Conservation (phyloP, 83 land plant species). For the Thuja plicata region DNA sequence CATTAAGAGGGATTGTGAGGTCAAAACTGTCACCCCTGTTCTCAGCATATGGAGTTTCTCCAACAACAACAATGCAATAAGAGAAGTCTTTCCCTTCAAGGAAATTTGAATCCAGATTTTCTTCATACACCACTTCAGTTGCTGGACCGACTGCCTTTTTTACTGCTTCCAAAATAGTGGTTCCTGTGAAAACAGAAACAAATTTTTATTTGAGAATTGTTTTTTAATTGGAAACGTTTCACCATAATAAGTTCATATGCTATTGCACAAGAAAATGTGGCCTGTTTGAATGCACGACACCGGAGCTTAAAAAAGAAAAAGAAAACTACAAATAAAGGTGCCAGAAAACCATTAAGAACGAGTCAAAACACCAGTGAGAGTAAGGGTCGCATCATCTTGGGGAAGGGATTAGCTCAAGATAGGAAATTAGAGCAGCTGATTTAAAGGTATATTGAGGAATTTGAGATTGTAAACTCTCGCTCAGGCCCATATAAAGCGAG, state of each 20-base stretch:
- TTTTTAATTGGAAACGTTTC: no score
- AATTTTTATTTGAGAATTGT: no score
- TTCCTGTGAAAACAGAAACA: constrained; percentile 43
- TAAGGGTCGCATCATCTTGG: no score
- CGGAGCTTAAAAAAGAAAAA: no score
- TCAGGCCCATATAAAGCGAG: neutral
- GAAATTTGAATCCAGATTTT: constrained; percentile 40
- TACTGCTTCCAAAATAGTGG: constrained; percentile 70
- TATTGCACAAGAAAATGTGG: no score
- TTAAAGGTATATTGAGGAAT: neutral
- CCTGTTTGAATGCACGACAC: no score
- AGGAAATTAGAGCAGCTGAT: no score
- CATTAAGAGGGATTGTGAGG: constrained; percentile 49
- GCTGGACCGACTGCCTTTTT: constrained; percentile 43
- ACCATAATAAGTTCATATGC: no score
- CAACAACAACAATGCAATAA: constrained; percentile 68
- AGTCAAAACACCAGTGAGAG: no score
- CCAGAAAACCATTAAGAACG: no score
- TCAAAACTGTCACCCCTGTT: constrained; percentile 57
- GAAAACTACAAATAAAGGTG: no score
- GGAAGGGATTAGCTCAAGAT: no score
- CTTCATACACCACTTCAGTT: constrained; percentile 58
- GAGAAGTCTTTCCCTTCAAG: constrained; percentile 32
- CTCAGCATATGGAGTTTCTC: constrained; percentile 75
- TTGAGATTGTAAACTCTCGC: neutral